These are phyloP conservation scores for Apiotrichum siamense DNA, from an alignment of 1,284 basidiomycete species.

Conservation along the genomic window DNA sequence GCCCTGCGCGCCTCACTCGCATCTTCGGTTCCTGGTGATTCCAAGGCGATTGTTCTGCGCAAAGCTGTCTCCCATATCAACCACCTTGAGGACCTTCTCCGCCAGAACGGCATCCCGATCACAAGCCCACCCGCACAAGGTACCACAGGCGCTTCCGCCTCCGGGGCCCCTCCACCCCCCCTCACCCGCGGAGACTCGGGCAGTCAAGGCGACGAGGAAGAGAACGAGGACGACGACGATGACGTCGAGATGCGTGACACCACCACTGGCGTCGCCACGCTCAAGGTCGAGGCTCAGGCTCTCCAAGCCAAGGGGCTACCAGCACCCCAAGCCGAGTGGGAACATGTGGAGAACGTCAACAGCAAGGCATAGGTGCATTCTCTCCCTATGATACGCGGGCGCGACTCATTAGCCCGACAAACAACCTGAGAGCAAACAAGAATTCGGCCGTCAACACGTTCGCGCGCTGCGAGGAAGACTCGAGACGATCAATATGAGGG, in stretches of 20 bases:
- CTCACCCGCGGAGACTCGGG: not conserved
- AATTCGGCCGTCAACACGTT: no score
- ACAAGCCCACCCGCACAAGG: not conserved
- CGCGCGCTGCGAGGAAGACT: no score
- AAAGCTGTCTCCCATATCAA: conserved; percentile 41
- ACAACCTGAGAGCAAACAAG: no score
- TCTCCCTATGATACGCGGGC: no score
- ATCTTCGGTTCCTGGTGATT: conserved; percentile 33
- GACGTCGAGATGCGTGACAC: conserved; percentile 11
- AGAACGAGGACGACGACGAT: conserved; percentile 8
- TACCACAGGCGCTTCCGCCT: not conserved
- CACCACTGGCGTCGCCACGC: conserved; percentile 4
- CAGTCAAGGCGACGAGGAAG: conserved; percentile 5
- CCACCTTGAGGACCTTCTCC: conserved; percentile 31
- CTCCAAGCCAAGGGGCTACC: not conserved
- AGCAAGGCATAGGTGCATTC: not conserved
- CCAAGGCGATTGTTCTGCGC: conserved; percentile 42
- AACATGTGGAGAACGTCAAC: conserved; percentile 17
- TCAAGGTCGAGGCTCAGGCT: conserved; percentile 1
- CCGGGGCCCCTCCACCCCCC: not conserved
- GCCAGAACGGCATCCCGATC: conserved; percentile 21
- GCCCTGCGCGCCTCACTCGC: conserved; percentile 33
- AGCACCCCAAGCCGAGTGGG: conserved; percentile 1
- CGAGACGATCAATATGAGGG: no score
- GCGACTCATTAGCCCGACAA: no score